Conservation (phyloP, 2,329 filamentous ascomycete species). For the Penicillium sp. region DNA sequence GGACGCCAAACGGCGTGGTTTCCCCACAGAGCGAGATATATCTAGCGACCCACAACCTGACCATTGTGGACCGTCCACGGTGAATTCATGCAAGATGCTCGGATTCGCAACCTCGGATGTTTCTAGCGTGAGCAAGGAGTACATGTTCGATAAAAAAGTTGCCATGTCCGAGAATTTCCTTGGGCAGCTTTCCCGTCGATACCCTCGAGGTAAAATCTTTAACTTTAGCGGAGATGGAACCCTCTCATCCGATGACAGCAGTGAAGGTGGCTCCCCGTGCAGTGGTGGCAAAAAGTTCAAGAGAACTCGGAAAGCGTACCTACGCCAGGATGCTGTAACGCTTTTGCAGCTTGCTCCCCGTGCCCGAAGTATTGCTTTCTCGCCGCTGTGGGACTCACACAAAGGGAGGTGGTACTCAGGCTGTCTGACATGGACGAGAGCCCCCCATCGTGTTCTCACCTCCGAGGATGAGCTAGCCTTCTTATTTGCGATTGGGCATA, state of each 20-base stretch:
- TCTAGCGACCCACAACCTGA: not conserved
- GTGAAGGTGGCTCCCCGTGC: constrained; percentile 3
- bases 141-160: constrained; percentile 10
- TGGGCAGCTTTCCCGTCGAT: constrained; percentile 42
- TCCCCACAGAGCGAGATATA: not conserved
- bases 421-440: constrained; percentile 23
- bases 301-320: constrained; percentile 4
- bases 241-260: constrained; percentile 25
- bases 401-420: constrained; percentile 27
- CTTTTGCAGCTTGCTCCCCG: constrained; percentile 13
- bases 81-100: constrained; percentile 11
- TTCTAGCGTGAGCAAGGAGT: constrained; percentile 28
- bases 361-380: constrained; percentile 24
- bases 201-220: constrained; percentile 51
- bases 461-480: constrained; percentile 23
- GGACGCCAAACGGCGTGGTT: not conserved
- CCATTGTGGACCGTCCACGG: not conserved
- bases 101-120: constrained; percentile 10
- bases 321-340: constrained; percentile 12
- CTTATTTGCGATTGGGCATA: constrained; percentile 26
- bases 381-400: constrained; percentile 31
- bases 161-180: constrained; percentile 44
- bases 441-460: constrained; percentile 17
- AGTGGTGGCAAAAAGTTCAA: constrained; percentile 8
- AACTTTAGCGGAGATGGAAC: constrained; percentile 44